Base-by-base conservation (phyloP, 768 basidiomycete species). In the Russula olivacea region DNA sequence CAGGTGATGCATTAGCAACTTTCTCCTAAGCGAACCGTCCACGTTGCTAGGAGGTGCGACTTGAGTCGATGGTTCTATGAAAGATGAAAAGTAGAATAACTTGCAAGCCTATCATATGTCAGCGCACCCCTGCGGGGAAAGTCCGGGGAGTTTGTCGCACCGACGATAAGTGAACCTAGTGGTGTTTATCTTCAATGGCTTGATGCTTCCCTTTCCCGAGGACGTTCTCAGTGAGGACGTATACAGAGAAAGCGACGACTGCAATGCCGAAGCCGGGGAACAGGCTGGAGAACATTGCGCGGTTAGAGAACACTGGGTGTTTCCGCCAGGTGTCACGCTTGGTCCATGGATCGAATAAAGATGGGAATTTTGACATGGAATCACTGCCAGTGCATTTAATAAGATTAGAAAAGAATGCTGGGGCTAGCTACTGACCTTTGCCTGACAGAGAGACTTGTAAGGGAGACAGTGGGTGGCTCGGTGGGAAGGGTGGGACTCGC, bases 211-310 rank as follows among this genome's bases (percentile, higher is more conserved):
- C 53, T 76, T 76, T 58, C 60, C 66, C 66, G 78, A 82, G 53
- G 8, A 66, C 6, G 72, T 92, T 93, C 75, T 97, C 95, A 32
- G 80, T 89, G 38, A 91, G 74, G 36, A 98, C 93, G 70, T 98
- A 98, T 61, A 83, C 87, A 36, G 91, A 87, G 78, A 98, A 98
- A 1, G 93, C 91, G 57, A 88, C 91, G 55, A 93, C 81, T 40
- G 91, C 96, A 61, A 93, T 92, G 52, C 94, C 95, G 71, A 98
- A 90, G 43, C 96, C 96, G 38, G 96, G 96, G 75, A 98, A 94
- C 67, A 96, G 73, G 78, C 83, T 93, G 69, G 87, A 79, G 78
- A 98, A 87, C 91, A 94, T 94, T 69, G 83, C 81, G 47, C 87
- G 84, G 68, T 87, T 89, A 64, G 85, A 82, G 79, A 97, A 97